Percentiles rank a stretch among this genome's conserved stretches.
Evolutionary conservation across 2,329 filamentous ascomycete genomes (phyloP).

Genomic region (Harringtonia lauricola): DNA sequence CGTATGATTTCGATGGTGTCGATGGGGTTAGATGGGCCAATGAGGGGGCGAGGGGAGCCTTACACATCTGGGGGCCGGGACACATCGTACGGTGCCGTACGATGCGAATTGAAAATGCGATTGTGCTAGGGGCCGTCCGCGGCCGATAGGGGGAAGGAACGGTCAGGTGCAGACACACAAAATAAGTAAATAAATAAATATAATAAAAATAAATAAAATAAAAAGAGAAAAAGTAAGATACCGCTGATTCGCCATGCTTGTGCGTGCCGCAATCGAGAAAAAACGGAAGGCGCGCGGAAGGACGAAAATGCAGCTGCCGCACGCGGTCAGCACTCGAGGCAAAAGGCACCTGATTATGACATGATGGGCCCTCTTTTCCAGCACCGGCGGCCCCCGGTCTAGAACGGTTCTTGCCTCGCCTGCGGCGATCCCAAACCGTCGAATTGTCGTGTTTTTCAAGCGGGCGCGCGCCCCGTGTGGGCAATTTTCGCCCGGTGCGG

Average conservation of each 20-base stretch:
- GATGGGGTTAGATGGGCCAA: conserved; percentile 15
- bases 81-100: background rate
- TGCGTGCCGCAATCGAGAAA: background rate
- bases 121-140: too few relatives aligned
- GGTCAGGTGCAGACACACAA: too few relatives aligned
- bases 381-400: conserved; percentile 1
- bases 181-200: too few relatives aligned
- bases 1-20: conserved; percentile 18
- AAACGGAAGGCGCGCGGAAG: background rate
- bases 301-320: background rate
- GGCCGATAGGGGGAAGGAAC: too few relatives aligned
- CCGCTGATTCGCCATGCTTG: too few relatives aligned
- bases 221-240: background rate
- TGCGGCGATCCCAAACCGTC: too few relatives aligned
- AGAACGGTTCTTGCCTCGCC: background rate
- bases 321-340: background rate
- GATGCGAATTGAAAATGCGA: background rate
- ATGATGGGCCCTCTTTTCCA: conserved; percentile 3
- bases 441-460: too few relatives aligned
- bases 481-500: too few relatives aligned
- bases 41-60: conserved; percentile 8
- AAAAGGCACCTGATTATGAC: conserved; percentile 9
- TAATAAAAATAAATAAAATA: too few relatives aligned
- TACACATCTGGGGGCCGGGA: too few relatives aligned
- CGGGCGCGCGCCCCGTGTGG: too few relatives aligned